Conservation (phyloP, 352 stramenopile species). For the Globisporangium paddicum region DNA sequence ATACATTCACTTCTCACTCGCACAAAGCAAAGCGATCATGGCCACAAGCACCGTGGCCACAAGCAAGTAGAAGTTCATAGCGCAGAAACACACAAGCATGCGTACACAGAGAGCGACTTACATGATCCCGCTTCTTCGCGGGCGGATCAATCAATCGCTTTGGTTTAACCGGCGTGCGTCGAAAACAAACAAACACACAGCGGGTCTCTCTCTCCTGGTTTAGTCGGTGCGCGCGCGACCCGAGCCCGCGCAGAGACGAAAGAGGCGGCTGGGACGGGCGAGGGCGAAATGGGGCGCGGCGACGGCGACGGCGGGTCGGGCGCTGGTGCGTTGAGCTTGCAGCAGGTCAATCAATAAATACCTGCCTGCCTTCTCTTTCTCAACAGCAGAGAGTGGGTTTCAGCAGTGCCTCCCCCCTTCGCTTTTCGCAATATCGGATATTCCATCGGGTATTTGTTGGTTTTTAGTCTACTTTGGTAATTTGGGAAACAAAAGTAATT, state of each 20-base stretch:
- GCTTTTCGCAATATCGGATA: background rate
- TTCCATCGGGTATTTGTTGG: too few relatives aligned
- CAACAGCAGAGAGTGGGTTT: background rate
- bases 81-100: background rate
- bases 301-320: conserved; percentile 1
- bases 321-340: conserved; percentile 1
- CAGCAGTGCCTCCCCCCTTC: background rate
- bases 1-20: background rate
- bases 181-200: background rate
- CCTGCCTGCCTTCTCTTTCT: background rate
- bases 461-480: background rate
- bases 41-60: background rate
- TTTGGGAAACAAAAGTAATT: background rate
- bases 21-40: too few relatives aligned
- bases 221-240: background rate
- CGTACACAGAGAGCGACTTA: background rate
- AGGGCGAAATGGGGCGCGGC: background rate
- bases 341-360: conserved; percentile 10
- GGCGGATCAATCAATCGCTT: background rate
- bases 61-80: background rate
- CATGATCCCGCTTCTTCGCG: background rate
- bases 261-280: conserved; percentile 1
- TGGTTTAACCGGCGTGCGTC: background rate
- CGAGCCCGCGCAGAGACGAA: conserved; percentile 3
- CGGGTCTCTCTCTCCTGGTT: too few relatives aligned